phyloP scores from a whole-genome alignment of 805 yeast species.

The Yarrowia keelungensis region DNA sequence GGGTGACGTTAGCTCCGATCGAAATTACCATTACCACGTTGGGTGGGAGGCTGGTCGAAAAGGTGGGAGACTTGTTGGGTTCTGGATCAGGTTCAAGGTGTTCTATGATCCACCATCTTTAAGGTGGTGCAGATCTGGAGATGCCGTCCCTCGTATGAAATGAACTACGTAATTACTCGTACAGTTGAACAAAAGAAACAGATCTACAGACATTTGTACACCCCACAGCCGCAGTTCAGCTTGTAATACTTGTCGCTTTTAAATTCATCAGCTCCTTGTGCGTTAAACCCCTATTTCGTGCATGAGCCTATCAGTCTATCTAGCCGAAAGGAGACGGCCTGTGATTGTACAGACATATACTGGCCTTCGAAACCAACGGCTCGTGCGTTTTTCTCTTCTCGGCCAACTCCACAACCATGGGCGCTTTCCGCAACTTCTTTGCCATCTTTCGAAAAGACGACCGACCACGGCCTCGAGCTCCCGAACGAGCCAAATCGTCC shows the following conservation, averaged over 20 bases:
- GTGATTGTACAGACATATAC: too few species aligned
- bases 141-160: too few species aligned
- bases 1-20: neutral
- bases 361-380: too few species aligned
- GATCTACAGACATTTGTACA: neutral
- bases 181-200: neutral
- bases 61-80: too few species aligned
- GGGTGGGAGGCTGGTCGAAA: too few species aligned
- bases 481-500: slow-evolving; percentile 31
- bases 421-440: slow-evolving; percentile 13
- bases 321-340: slow-evolving; percentile 11
- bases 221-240: too few species aligned
- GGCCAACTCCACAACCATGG: slow-evolving; percentile 4
- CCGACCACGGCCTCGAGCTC: slow-evolving; percentile 28
- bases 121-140: too few species aligned
- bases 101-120: too few species aligned
- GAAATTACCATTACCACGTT: slow-evolving; percentile 1
- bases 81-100: too few species aligned
- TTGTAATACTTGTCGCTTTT: too few species aligned
- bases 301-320: slow-evolving; percentile 15
- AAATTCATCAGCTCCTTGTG: slow-evolving; percentile 1
- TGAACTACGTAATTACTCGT: too few species aligned
- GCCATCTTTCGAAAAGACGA: slow-evolving; percentile 24
- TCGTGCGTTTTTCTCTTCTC: neutral
- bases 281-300: slow-evolving; percentile 33